Percentiles rank a stretch among this genome's conserved stretches.
Evolutionary conservation across 1,284 basidiomycete species (phyloP).

Genomic region (Ceratobasidium sp.): DNA sequence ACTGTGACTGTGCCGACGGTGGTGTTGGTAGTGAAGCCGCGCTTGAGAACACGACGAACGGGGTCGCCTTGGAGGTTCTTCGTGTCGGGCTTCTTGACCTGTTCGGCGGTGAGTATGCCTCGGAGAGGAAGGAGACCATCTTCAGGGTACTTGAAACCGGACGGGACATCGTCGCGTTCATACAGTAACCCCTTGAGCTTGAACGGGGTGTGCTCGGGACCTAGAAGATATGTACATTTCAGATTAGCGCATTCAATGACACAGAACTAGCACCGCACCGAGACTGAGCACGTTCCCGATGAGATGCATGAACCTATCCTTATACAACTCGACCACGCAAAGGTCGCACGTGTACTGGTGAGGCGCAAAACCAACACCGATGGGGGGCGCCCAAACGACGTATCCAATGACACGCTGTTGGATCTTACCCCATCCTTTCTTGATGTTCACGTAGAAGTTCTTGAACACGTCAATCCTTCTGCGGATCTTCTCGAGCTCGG

Average conservation of each 20-base stretch:
- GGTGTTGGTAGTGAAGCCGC: slow-evolving; percentile 47
- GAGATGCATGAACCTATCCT: slow-evolving; percentile 50
- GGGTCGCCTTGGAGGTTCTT: slow-evolving; percentile 44
- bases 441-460: slow-evolving; percentile 44
- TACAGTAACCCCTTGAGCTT: slow-evolving; percentile 46
- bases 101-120: slow-evolving; percentile 48
- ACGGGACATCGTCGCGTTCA: slow-evolving; percentile 42
- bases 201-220: slow-evolving; percentile 43
- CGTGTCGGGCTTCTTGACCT: slow-evolving; percentile 48
- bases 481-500: slow-evolving; percentile 41
- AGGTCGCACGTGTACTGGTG: slow-evolving; percentile 48
- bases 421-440: slow-evolving; percentile 47
- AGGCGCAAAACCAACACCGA: slow-evolving; percentile 45
- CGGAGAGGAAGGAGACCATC: slow-evolving; percentile 46
- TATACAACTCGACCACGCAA: slow-evolving; percentile 52
- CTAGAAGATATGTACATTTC: slow-evolving; percentile 45
- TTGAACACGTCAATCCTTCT: slow-evolving; percentile 40
- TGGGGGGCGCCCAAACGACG: slow-evolving; percentile 50
- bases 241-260: slow-evolving; percentile 43
- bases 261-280: slow-evolving; percentile 46
- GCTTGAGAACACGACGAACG: slow-evolving; percentile 50
- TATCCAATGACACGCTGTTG: slow-evolving; percentile 51
- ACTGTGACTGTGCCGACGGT: slow-evolving; percentile 48
- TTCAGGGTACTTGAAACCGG: slow-evolving; percentile 49
- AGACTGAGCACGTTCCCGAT: slow-evolving; percentile 49